Percentiles rank a stretch among this genome's conserved stretches.
Evolutionary conservation across 2,329 filamentous ascomycete species (phyloP).

Genomic region (Hypoxylon sp.): DNA sequence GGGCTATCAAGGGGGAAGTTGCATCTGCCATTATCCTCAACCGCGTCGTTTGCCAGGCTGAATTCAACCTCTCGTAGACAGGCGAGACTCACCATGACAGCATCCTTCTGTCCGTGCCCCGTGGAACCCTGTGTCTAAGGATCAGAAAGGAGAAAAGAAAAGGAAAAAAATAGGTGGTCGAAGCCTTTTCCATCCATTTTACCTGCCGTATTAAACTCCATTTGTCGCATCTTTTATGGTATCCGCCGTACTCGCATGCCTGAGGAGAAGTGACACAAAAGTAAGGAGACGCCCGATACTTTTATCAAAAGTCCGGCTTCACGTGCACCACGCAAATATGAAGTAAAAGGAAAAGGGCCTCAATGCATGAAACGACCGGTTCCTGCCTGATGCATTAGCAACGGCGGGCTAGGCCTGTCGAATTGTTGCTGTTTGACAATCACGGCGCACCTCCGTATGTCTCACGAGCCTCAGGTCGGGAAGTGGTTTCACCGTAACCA

Average conservation of each 20-base stretch:
- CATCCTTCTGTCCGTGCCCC: conserved; percentile 35
- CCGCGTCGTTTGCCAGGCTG: conserved; percentile 39
- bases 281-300: conserved; percentile 40
- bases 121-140: conserved; percentile 43
- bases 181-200: conserved; percentile 53
- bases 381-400: conserved; percentile 46
- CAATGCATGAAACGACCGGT: conserved; percentile 41
- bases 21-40: conserved; percentile 44
- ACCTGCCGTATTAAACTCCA: conserved; percentile 52
- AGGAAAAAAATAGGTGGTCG: conserved; percentile 46
- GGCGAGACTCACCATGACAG: conserved; percentile 41
- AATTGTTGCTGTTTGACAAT: conserved; percentile 33
- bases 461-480: conserved; percentile 57
- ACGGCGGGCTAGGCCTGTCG: conserved; percentile 38
- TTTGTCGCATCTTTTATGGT: conserved; percentile 49
- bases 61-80: conserved; percentile 40
- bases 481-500: conserved; percentile 57
- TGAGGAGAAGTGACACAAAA: conserved; percentile 45
- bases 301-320: conserved; percentile 38
- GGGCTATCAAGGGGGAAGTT: conserved; percentile 28
- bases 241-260: conserved; percentile 49
- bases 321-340: conserved; percentile 27
- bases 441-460: conserved; percentile 57
- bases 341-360: conserved; percentile 16
- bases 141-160: conserved; percentile 41